phyloP scores from a whole-genome alignment of 202 grass and related monocot species.

The Dendrocalamus latiflorus region DNA sequence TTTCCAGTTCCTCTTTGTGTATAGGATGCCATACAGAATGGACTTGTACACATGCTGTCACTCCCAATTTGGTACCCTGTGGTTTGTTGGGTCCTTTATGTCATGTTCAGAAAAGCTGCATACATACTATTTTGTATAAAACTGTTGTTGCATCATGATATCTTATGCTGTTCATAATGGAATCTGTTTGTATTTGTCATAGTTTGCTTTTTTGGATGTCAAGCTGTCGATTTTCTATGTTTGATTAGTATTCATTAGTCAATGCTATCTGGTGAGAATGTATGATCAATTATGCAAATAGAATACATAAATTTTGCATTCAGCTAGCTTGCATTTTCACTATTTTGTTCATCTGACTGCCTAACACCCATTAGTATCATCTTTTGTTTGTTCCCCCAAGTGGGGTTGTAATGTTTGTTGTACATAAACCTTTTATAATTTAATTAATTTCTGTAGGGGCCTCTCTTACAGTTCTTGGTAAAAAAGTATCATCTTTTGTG shows the following conservation, averaged over 20 bases:
- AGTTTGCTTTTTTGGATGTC: background rate
- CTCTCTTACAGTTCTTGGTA: too few species aligned
- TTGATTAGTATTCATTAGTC: background rate
- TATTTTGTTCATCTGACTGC: background rate
- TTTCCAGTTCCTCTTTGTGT: background rate
- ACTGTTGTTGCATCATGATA: background rate
- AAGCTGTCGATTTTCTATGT: background rate
- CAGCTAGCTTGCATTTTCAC: background rate
- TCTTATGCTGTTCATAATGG: background rate
- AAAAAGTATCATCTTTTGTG: conserved; percentile 1
- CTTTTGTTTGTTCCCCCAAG: too few species aligned
- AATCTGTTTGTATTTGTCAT: background rate
- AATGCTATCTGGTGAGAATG: background rate
- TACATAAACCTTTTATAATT: too few species aligned
- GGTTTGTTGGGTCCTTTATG: background rate
- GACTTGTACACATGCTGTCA: background rate
- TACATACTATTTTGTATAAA: background rate
- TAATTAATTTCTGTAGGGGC: too few species aligned
- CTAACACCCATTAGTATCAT: too few species aligned
- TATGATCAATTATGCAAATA: background rate
- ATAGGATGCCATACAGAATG: background rate
- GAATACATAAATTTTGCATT: background rate
- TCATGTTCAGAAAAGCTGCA: background rate
- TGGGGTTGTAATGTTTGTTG: too few species aligned
- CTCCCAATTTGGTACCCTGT: background rate